Evolutionary conservation across 1,139 yeast species (phyloP).

Genomic region (Sugiyamaella novakii): DNA sequence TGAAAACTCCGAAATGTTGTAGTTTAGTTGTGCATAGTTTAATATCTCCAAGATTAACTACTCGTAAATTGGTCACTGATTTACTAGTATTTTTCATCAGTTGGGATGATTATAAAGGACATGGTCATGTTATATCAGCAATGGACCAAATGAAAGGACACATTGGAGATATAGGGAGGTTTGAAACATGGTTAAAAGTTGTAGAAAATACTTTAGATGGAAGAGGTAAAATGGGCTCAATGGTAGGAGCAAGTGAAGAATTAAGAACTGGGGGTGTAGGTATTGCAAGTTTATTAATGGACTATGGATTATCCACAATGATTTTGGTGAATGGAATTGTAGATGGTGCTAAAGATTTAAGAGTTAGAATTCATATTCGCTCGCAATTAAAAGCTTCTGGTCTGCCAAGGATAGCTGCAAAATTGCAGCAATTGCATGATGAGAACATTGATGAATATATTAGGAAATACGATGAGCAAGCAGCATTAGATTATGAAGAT

Average conservation of each 20-base stretch:
- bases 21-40: slow-evolving; percentile 64
- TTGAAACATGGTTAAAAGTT: slow-evolving; percentile 82
- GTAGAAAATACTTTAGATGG: slow-evolving; percentile 80
- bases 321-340: slow-evolving; percentile 74
- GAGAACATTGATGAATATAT: slow-evolving; percentile 69
- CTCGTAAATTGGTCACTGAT: slow-evolving; percentile 82
- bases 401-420: slow-evolving; percentile 60
- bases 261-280: slow-evolving; percentile 60
- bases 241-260: slow-evolving; percentile 94
- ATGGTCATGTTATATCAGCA: slow-evolving; percentile 62
- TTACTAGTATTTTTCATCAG: slow-evolving; percentile 60
- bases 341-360: slow-evolving; percentile 60
- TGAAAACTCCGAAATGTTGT: slow-evolving; percentile 53
- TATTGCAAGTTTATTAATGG: slow-evolving; percentile 72
- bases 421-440: slow-evolving; percentile 62
- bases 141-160: slow-evolving; percentile 63
- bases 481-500: slow-evolving; percentile 71
- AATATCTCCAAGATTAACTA: slow-evolving; percentile 63
- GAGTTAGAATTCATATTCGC: slow-evolving; percentile 73
- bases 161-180: slow-evolving; percentile 63
- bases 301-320: slow-evolving; percentile 79
- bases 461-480: slow-evolving; percentile 61
- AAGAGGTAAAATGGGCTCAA: slow-evolving; percentile 83
- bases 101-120: slow-evolving; percentile 57
- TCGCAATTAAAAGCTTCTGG: slow-evolving; percentile 81